These are phyloP conservation scores for Rhinocladiella similis DNA, from an alignment of 2,329 filamentous ascomycete species.

Conservation along the genomic window DNA sequence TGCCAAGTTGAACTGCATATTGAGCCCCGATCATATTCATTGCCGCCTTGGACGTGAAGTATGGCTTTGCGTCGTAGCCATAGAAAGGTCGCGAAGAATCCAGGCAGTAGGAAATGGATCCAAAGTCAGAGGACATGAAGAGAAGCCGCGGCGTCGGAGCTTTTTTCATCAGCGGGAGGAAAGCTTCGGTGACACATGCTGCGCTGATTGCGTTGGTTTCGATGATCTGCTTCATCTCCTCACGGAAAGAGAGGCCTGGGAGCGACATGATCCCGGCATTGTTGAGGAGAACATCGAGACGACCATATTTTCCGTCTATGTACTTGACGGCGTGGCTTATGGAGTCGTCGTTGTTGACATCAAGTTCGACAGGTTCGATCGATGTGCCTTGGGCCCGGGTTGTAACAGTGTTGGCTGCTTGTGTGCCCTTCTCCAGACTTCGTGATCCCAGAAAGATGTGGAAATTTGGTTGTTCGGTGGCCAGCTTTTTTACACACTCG, in stretches of 20 bases:
- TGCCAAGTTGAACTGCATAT: conserved; percentile 16
- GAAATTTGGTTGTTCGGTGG: conserved; percentile 38
- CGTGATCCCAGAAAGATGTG: conserved; percentile 34
- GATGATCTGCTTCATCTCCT: conserved; percentile 24
- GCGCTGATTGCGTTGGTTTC: conserved; percentile 18
- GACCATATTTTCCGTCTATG: conserved; percentile 19
- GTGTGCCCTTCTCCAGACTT: conserved; percentile 37
- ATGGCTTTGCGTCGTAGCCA: conserved; percentile 11
- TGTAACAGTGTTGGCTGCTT: conserved; percentile 25
- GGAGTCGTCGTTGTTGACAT: conserved; percentile 17
- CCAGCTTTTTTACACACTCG: conserved; percentile 25
- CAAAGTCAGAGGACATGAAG: conserved; percentile 24
- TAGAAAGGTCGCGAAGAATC: conserved; percentile 10
- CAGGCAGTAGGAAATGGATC: conserved; percentile 13
- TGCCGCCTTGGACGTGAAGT: conserved; percentile 19
- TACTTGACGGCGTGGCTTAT: conserved; percentile 20
- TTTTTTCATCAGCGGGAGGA: conserved; percentile 23
- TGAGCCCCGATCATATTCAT: conserved; percentile 22
- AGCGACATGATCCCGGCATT: conserved; percentile 22
- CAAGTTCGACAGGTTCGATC: conserved; percentile 17
- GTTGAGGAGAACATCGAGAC: conserved; percentile 28
- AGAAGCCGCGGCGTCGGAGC: conserved; percentile 16
- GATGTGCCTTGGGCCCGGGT: conserved; percentile 8
- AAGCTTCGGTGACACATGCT: conserved; percentile 20
- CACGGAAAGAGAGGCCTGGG: conserved; percentile 6